Base-by-base conservation (phyloP, 495 filamentous ascomycete species). In the Hyaloscypha variabilis region DNA sequence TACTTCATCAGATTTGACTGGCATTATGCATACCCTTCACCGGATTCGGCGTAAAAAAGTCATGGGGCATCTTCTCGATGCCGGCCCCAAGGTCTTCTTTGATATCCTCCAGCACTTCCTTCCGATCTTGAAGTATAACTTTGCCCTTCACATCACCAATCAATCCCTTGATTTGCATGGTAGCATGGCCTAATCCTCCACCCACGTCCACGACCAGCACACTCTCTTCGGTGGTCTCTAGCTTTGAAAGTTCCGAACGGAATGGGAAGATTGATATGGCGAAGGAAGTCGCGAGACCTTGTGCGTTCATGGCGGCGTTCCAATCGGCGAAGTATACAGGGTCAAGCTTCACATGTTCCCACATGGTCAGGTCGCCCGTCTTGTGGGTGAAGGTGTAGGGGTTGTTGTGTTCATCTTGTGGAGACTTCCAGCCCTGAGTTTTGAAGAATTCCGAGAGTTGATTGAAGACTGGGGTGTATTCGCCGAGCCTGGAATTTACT, bases 121-220 rank as follows among this genome's bases (percentile, higher is more conserved):
- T 73, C 0, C 82, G 71, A 62, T 90, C 87, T 62, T 89, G 84
- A 3, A 87, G 64, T 6, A 88, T 68, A 24, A 89, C 72, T 62
- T 63, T 65, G 6, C 68, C 68, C 34, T 62, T 64, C 8, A 64
- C 23, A 2, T 53, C 56, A 6, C 19, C 23, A 28, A 21, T 39
- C 14, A 57, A 29, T 24, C 30, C 30, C 11, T 36, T 36, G 30
- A 70, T 67, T 1, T 19, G 29, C 5, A 11, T 51, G 6, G 61
- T 56, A 21, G 62, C 67, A 57, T 73, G 72, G 30, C 71, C 72
- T 8, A 61, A 59, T 19, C 72, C 72, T 14, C 72, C 65, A 26
- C 71, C 72, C 26, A 74, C 58, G 58, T 72, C 71, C 11, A 74
- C 71, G 8, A 74, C 28, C 25, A 72, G 51, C 5, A 70, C 59